phyloP scores from a whole-genome alignment of 2,329 filamentous ascomycete genomes.

The Juglanconis juglandina region DNA sequence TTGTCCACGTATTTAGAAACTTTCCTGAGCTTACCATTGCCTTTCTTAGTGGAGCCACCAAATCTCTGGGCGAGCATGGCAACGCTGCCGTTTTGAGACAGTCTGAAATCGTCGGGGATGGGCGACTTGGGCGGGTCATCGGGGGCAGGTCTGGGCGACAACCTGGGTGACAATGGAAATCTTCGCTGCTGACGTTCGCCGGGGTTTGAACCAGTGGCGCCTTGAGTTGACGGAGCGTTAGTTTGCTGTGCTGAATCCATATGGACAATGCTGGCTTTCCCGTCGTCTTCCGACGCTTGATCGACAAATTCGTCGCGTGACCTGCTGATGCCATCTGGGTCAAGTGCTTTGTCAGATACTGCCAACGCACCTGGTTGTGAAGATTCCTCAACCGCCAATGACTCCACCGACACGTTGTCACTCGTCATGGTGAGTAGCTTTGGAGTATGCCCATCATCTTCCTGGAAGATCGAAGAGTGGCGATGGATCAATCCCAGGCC shows the following conservation, averaged over 20 bases:
- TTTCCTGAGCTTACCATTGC: slow-evolving; percentile 34
- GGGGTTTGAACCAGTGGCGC: not conserved
- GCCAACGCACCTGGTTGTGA: not conserved
- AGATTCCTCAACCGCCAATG: slow-evolving; percentile 15
- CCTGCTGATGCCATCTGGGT: not conserved
- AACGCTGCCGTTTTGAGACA: slow-evolving; percentile 26
- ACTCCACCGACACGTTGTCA: slow-evolving; percentile 21
- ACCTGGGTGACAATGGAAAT: slow-evolving; percentile 1
- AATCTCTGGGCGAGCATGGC: slow-evolving; percentile 34
- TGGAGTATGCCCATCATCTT: slow-evolving; percentile 28
- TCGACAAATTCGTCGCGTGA: not conserved
- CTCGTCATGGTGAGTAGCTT: slow-evolving; percentile 27
- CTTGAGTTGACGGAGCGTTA: slow-evolving; percentile 7
- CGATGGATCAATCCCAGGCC: slow-evolving; percentile 27
- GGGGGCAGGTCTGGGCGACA: not conserved
- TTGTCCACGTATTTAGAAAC: slow-evolving; percentile 39
- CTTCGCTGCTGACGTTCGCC: not conserved
- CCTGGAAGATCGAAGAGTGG: slow-evolving; percentile 26
- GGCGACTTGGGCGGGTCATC: slow-evolving; percentile 1
- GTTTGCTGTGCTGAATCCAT: not conserved
- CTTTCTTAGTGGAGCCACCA: slow-evolving; percentile 30
- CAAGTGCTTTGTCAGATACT: not conserved
- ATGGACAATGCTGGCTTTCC: not conserved
- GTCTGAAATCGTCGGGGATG: slow-evolving; percentile 5
- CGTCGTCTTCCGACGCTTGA: not conserved